phyloP scores from a whole-genome alignment of 2,329 filamentous ascomycete species.

The Aspergillus transmontanensis region DNA sequence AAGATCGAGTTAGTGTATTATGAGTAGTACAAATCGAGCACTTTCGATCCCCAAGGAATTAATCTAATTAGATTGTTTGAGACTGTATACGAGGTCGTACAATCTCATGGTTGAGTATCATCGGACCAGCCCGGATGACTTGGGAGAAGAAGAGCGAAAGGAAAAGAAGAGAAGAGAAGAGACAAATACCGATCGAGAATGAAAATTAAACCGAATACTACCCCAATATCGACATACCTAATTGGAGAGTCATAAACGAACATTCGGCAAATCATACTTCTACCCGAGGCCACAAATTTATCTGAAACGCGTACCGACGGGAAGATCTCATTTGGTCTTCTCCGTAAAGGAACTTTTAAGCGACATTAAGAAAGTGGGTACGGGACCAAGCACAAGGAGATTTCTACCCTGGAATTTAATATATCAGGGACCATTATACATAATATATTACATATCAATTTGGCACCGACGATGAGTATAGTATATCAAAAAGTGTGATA shows the following conservation, averaged over 20 bases:
- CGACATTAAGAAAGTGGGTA: not conserved
- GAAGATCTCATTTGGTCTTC: constrained; percentile 1
- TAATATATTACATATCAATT: not conserved
- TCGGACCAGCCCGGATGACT: not conserved
- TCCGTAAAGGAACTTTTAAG: not conserved
- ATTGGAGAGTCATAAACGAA: not conserved
- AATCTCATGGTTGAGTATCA: not conserved
- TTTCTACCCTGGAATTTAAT: not conserved
- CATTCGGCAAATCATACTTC: constrained; percentile 7
- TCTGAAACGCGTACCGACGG: constrained; percentile 9
- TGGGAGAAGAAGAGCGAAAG: not conserved
- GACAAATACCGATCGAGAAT: not conserved
- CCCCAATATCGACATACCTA: not conserved
- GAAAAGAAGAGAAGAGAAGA: not conserved
- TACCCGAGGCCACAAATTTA: constrained; percentile 3
- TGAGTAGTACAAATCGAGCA: not conserved
- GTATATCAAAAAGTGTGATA: not conserved
- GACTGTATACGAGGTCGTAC: not conserved
- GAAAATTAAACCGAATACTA: not conserved
- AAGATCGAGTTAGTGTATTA: not conserved
- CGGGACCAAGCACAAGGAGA: not conserved
- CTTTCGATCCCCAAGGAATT: not conserved
- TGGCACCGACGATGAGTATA: not conserved
- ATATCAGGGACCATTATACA: not conserved
- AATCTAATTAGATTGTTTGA: not conserved